Conservation (phyloP, 2,329 filamentous ascomycete species). For the Alternaria infectoria region DNA sequence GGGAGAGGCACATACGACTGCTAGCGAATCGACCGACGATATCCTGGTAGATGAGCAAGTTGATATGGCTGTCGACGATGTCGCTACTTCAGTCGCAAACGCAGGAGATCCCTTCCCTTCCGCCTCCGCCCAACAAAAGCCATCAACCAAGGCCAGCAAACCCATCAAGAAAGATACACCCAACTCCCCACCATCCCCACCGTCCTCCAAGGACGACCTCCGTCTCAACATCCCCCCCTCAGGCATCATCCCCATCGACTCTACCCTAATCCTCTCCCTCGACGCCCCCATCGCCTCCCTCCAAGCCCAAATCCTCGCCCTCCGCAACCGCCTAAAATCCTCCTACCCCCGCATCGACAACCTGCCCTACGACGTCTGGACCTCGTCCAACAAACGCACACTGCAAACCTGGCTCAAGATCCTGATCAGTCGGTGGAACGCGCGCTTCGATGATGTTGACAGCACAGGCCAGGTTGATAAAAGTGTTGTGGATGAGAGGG, state of each 20-base stretch:
- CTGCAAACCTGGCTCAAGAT: conserved; percentile 40
- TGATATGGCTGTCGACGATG: neutral
- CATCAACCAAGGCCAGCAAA: neutral
- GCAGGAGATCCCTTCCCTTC: neutral
- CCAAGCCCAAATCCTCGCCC: conserved; percentile 25
- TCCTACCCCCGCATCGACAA: conserved; percentile 34
- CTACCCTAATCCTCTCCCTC: conserved; percentile 24
- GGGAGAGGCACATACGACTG: neutral
- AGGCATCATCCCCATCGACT: conserved; percentile 23
- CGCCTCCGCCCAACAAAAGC: neutral
- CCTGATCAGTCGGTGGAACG: conserved; percentile 29
- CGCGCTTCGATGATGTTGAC: conserved; percentile 23
- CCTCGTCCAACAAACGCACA: conserved; percentile 19
- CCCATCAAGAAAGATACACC: neutral
- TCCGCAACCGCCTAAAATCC: conserved; percentile 27
- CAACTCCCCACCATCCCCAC: neutral
- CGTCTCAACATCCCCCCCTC: conserved; percentile 17
- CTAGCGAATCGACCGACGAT: neutral
- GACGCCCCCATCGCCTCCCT: conserved; percentile 17
- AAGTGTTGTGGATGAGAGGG: conserved; percentile 10
- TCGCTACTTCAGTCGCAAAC: neutral
- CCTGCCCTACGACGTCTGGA: conserved; percentile 35
- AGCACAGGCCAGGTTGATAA: neutral
- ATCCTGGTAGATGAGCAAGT: neutral
- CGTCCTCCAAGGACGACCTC: conserved; percentile 6